Evolutionary conservation across 352 stramenopile species (phyloP).

Genomic region (Pythium dissotocum): DNA sequence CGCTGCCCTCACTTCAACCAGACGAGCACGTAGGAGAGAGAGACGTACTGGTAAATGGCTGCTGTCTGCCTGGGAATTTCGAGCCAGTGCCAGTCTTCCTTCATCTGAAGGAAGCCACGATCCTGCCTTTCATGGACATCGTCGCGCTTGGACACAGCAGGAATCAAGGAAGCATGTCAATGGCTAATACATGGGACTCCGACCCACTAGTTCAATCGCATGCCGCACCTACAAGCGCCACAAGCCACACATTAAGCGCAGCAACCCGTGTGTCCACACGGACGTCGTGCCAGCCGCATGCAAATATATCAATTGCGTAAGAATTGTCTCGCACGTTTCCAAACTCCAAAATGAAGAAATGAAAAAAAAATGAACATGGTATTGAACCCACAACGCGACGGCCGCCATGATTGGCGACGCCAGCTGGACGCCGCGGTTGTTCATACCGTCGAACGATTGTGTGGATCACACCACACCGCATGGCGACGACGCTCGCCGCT

Average conservation of each 20-base stretch:
- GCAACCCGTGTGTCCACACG: background rate
- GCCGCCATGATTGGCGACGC: background rate
- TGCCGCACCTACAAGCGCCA: background rate
- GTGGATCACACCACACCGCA: constrained; percentile 3
- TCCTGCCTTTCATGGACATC: background rate
- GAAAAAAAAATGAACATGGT: too few species aligned
- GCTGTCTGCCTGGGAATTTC: background rate
- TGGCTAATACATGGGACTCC: too few species aligned
- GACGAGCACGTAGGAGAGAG: too few species aligned
- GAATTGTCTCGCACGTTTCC: background rate
- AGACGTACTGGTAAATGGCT: too few species aligned
- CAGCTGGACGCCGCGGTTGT: background rate
- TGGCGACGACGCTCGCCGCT: background rate
- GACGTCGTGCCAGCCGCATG: background rate
- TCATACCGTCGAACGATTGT: background rate
- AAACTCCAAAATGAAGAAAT: too few species aligned
- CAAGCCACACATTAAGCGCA: background rate
- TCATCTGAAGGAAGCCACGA: background rate
- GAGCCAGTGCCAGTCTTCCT: background rate
- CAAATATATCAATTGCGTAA: background rate
- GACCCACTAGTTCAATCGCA: too few species aligned
- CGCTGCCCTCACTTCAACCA: too few species aligned
- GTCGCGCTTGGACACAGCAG: background rate
- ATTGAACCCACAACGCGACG: background rate
- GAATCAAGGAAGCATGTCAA: background rate